Base-by-base conservation (phyloP, 1,139 yeast species). In the Saccharomyces hybrid region DNA sequence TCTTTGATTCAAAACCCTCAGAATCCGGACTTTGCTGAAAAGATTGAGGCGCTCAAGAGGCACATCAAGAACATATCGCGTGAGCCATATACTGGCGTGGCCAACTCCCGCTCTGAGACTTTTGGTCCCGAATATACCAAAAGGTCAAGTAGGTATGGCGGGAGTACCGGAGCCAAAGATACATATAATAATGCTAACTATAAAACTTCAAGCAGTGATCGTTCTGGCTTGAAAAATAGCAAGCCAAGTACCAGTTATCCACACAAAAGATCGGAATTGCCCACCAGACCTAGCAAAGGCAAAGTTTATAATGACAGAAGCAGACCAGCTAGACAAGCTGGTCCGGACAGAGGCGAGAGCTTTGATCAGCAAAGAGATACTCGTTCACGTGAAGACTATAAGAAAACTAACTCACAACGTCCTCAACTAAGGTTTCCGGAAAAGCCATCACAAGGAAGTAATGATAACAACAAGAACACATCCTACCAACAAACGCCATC, bases 1-100 rank as follows among this genome's bases (percentile, higher is more conserved):
- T 58, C 62, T 5, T 54, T 63, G 47, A 58, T 59, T 2, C 50
- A 46, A n/a, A 50, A 57, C 32, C 53, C 56, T 9, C 55, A 53
- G 16, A 57, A 59, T 47, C 49, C 57, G 24, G 65, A 62, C 9
- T 59, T 61, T 28, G 34, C 41, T 3, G 50, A 47, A 27, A 55
- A 53, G 32, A 42, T 61, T 12, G 58, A 52, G 1, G 56, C 53
- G 2, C 32, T 62, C 3, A 53, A 47, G 31, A 38, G 44, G 44
- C 26, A 38, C 2, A 38, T 38, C 7, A 38, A 38, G 12, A 38
- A 38, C 7, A 8, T 38, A 11, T 38, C 26, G 4, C 44, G 44
- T 19, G 44, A 38, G 24, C 44, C 44, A 16, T 38, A 38, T 12
- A 7, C 24, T 14, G 26, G 19, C 19, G 19, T 24, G 12, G 11